phyloP scores from a whole-genome alignment of 106 monocot species.

The Agapanthus africanus region DNA sequence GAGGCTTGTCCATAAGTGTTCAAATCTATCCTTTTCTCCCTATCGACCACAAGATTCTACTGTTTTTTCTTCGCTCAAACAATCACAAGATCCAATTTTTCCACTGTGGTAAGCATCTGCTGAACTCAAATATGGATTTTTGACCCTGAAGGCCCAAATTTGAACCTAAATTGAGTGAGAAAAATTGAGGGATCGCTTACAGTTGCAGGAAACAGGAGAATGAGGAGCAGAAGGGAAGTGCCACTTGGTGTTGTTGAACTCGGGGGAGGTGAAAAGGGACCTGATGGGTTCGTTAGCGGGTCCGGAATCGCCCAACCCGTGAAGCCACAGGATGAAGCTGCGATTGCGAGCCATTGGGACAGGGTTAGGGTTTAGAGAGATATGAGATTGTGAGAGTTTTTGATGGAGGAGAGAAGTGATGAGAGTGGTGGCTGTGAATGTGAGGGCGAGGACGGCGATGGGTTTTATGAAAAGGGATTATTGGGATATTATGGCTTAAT shows the following conservation, averaged over 20 bases:
- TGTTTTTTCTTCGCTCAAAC: too few species aligned
- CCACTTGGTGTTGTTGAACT: conserved; percentile 53
- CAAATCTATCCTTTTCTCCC: too few species aligned
- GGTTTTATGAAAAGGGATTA: not conserved
- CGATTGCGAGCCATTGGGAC: conserved; percentile 13
- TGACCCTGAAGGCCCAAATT: too few species aligned
- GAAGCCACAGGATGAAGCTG: conserved; percentile 76
- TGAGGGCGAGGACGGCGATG: conserved; percentile 11
- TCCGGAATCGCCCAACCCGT: conserved; percentile 74
- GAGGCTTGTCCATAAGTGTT: too few species aligned
- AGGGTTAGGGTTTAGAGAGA: not conserved
- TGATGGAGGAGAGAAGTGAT: conserved; percentile 8
- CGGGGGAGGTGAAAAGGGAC: conserved; percentile 56
- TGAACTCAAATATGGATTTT: too few species aligned
- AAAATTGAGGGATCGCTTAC: conserved; percentile 22
- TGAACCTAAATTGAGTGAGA: too few species aligned
- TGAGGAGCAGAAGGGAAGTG: conserved; percentile 75
- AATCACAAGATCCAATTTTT: too few species aligned
- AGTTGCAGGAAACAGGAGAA: conserved; percentile 65
- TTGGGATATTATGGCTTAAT: too few species aligned
- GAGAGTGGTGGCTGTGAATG: conserved; percentile 12
- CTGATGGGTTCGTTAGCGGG: conserved; percentile 67
- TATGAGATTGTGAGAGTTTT: not conserved
- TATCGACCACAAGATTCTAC: too few species aligned
- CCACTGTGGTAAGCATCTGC: too few species aligned